phyloP scores from a whole-genome alignment of 1,284 basidiomycete genomes.

The Agaricales sp. region DNA sequence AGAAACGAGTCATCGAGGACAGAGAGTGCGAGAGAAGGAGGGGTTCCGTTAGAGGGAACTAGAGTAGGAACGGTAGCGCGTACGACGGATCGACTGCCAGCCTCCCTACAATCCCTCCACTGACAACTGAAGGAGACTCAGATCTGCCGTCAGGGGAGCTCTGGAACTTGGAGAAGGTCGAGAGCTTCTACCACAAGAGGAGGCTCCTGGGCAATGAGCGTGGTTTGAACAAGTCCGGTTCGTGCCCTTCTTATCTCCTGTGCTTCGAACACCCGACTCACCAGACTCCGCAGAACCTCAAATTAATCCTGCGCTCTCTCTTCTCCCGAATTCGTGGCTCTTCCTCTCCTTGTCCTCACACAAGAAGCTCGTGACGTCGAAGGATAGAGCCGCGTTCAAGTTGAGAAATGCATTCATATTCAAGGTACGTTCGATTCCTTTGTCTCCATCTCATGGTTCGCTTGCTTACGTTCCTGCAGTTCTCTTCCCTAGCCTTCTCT shows the following conservation, averaged over 20 bases:
- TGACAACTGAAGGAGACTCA: constrained; percentile 15
- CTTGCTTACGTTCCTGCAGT: no score
- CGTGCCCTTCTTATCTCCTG: constrained; percentile 16
- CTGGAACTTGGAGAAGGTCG: constrained; percentile 77
- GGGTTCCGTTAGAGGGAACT: constrained; percentile 49
- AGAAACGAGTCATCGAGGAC: constrained; percentile 62
- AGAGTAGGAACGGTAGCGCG: constrained; percentile 13
- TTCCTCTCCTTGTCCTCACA: constrained; percentile 87
- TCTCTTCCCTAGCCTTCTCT: constrained; percentile 68
- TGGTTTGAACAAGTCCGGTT: constrained; percentile 72
- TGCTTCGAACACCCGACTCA: constrained; percentile 8
- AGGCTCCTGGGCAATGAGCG: constrained; percentile 77
- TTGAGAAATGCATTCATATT: constrained; percentile 73
- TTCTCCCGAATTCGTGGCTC: constrained; percentile 76
- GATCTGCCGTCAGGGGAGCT: no score
- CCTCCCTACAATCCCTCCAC: constrained; percentile 13
- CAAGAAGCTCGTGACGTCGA: constrained; percentile 56
- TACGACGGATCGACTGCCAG: constrained; percentile 11
- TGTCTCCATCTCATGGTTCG: not conserved
- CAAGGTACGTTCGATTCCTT: constrained; percentile 36
- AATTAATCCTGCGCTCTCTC: constrained; percentile 87
- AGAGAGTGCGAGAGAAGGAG: constrained; percentile 52
- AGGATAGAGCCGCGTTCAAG: constrained; percentile 54
- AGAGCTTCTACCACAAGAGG: constrained; percentile 69
- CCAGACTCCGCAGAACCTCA: constrained; percentile 51